phyloP scores from a whole-genome alignment of 768 basidiomycete species.

The Xerocomus spinulosus region DNA sequence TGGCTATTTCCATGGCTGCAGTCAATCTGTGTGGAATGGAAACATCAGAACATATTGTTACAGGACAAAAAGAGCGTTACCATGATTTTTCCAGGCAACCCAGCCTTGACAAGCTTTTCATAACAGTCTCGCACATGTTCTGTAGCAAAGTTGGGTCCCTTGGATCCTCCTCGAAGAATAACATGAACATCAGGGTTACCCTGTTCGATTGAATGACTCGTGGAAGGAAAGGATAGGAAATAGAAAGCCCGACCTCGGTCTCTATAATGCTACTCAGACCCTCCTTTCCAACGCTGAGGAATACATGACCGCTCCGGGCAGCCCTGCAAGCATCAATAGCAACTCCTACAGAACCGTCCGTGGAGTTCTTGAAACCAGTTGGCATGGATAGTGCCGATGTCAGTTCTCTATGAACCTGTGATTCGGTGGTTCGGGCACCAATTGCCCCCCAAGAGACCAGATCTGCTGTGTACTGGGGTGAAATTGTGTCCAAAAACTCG shows the following conservation, averaged over 20 bases:
- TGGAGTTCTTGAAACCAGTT: constrained; percentile 98
- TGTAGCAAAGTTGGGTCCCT: constrained; percentile 84
- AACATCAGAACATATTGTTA: not conserved
- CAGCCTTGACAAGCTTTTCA: constrained; percentile 73
- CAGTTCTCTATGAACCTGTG: constrained; percentile 88
- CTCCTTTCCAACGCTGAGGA: constrained; percentile 96
- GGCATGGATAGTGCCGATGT: constrained; percentile 88
- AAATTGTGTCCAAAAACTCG: constrained; percentile 84
- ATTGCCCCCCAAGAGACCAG: constrained; percentile 95
- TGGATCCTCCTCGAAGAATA: constrained; percentile 86
- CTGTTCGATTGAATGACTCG: constrained; percentile 34
- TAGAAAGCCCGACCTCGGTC: constrained; percentile 78
- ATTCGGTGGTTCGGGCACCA: constrained; percentile 89
- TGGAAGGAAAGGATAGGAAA: not conserved
- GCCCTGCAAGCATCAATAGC: constrained; percentile 96
- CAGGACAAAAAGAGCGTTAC: constrained; percentile 36
- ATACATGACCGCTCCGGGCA: constrained; percentile 86
- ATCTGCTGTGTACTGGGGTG: constrained; percentile 91
- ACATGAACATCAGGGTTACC: constrained; percentile 92
- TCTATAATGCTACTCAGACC: constrained; percentile 93
- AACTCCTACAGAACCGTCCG: constrained; percentile 87
- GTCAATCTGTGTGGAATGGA: constrained; percentile 58
- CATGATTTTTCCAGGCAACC: constrained; percentile 80
- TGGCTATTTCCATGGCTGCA: constrained; percentile 95
- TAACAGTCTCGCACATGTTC: constrained; percentile 76